These are phyloP conservation scores for Daldinia childiae DNA, from an alignment of 495 filamentous ascomycete genomes.

Conservation along the genomic window DNA sequence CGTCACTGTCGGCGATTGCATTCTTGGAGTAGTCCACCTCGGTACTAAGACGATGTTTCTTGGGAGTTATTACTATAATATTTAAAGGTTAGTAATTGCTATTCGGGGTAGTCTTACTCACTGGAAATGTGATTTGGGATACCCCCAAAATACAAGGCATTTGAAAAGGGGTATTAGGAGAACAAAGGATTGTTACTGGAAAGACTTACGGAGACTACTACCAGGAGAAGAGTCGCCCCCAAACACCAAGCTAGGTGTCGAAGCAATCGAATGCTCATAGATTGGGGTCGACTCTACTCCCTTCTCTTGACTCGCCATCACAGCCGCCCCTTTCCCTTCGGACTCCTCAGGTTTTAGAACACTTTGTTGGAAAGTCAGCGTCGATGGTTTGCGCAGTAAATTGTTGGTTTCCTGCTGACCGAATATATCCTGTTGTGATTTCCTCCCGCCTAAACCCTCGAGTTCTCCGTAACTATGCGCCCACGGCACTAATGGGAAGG, in stretches of 20 bases:
- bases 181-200: background rate
- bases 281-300: conserved; percentile 5
- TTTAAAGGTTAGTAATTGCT: conserved; percentile 12
- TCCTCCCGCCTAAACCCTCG: conserved; percentile 1
- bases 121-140: background rate
- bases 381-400: background rate
- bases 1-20: conserved; percentile 28
- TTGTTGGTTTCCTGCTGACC: background rate
- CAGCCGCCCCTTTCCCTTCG: conserved; percentile 5
- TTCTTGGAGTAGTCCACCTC: conserved; percentile 20
- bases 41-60: conserved; percentile 22
- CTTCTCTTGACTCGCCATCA: conserved; percentile 4
- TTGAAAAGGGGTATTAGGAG: background rate
- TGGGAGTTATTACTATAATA: conserved; percentile 41
- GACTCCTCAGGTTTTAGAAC: background rate
- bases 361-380: background rate
- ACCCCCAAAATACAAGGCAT: background rate
- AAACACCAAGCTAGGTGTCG: conserved; percentile 51
- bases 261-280: conserved; percentile 45
- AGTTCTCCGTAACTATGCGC: conserved; percentile 13
- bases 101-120: background rate
- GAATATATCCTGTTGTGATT: background rate
- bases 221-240: conserved; percentile 50
- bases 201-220: conserved; percentile 46
- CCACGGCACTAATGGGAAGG: conserved; percentile 41